phyloP scores from a whole-genome alignment of 371 early-diverging fungal genomes.

The Actinomortierella wolfii region DNA sequence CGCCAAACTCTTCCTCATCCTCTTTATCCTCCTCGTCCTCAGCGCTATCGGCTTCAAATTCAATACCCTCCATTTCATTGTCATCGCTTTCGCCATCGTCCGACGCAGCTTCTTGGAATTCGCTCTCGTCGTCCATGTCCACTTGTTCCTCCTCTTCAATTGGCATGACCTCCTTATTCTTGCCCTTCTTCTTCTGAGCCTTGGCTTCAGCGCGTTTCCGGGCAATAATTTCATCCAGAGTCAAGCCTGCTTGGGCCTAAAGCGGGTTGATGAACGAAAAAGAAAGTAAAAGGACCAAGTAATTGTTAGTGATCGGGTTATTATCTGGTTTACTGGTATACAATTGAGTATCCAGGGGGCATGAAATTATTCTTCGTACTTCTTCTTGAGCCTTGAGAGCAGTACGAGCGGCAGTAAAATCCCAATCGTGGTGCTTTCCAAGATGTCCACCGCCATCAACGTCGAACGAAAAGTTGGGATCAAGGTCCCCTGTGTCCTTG shows the following conservation, averaged over 20 bases:
- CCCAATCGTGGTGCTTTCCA: slow-evolving; percentile 71
- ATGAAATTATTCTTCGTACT: slow-evolving; percentile 31
- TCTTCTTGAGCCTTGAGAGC: slow-evolving; percentile 64
- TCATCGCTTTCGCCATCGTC: slow-evolving; percentile 41
- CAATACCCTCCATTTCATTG: slow-evolving; percentile 43
- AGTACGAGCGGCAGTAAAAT: slow-evolving; percentile 81
- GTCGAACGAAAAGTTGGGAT: slow-evolving; percentile 78
- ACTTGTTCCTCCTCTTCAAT: slow-evolving; percentile 40
- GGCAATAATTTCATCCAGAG: slow-evolving; percentile 76
- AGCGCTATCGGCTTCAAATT: slow-evolving; percentile 19
- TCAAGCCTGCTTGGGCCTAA: slow-evolving; percentile 40
- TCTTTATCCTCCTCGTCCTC: slow-evolving; percentile 47
- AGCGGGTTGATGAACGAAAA: slow-evolving; percentile 9
- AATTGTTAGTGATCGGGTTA: neutral
- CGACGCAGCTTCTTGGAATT: slow-evolving; percentile 35
- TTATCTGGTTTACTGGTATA: slow-evolving; percentile 12
- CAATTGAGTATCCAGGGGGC: neutral
- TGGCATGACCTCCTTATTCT: slow-evolving; percentile 43
- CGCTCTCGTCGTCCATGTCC: slow-evolving; percentile 42
- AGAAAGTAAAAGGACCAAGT: slow-evolving; percentile 9
- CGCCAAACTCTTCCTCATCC: slow-evolving; percentile 63
- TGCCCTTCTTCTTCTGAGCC: slow-evolving; percentile 48
- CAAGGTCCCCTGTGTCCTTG: slow-evolving; percentile 50
- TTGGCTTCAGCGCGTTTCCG: slow-evolving; percentile 53
- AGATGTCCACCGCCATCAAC: slow-evolving; percentile 68